A percentile compares a stretch with the other conserved stretches of the same genome.
Evolutionary conservation across 441 rosid genomes (phyloP).

Genomic region (Pelargonium myrrhifolium): DNA sequence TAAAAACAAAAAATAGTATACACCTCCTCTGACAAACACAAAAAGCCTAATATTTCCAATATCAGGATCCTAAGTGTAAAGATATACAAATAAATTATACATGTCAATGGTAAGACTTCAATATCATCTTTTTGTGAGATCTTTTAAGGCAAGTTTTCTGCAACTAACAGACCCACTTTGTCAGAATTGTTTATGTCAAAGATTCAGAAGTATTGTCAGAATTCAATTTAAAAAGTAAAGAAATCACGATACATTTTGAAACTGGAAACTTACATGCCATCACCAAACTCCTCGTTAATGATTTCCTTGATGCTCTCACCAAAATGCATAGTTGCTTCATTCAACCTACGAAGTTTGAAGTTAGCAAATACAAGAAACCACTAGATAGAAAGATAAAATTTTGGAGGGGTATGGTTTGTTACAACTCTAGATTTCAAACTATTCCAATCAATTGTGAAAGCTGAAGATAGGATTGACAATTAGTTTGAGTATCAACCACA

Average conservation of each 20-base stretch:
- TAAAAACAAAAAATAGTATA: neutral
- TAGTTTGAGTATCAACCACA: too few species aligned
- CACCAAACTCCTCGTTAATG: conserved; percentile 89
- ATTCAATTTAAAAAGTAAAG: too few species aligned
- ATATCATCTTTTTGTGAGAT: neutral
- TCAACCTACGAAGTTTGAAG: conserved; percentile 42
- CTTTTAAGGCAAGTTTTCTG: too few species aligned
- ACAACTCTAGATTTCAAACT: too few species aligned
- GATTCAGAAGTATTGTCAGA: too few species aligned
- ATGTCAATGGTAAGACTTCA: neutral
- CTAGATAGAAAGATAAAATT: neutral
- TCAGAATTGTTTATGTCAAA: neutral
- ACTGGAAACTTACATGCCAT: conserved; percentile 78
- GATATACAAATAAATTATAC: neutral
- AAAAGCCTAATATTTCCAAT: too few species aligned
- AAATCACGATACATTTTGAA: too few species aligned
- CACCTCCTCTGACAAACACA: too few species aligned
- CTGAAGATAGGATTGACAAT: too few species aligned
- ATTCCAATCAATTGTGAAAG: too few species aligned
- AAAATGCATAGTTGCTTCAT: conserved; percentile 94
- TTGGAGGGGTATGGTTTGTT: neutral
- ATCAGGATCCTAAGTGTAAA: too few species aligned
- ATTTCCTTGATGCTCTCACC: conserved; percentile 95
- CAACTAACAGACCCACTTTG: neutral
- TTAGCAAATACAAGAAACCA: neutral